Conservation (phyloP, 1,139 yeast genomes). For the Pichiaceae sp. region DNA sequence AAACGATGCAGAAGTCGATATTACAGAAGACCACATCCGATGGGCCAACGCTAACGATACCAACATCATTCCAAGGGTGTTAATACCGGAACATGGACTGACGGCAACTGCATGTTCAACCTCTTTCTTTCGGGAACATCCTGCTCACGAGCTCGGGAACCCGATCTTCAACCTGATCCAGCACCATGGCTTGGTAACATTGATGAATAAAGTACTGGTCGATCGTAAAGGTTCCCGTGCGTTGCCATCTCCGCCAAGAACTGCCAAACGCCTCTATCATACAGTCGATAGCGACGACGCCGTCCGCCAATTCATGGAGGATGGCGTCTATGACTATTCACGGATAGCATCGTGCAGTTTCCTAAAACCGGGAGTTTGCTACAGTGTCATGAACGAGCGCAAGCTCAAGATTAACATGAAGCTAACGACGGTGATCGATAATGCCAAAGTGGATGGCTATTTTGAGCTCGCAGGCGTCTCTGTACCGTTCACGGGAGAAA, state of each 20-base stretch:
- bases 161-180: slow-evolving; percentile 12
- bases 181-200: slow-evolving; percentile 14
- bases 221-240: slow-evolving; percentile 7
- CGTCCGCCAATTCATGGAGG: background rate
- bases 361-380: slow-evolving; percentile 18
- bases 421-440: slow-evolving; percentile 13
- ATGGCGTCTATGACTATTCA: background rate
- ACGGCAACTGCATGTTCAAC: slow-evolving; percentile 7
- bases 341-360: slow-evolving; percentile 9
- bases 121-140: slow-evolving; percentile 19
- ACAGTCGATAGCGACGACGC: background rate
- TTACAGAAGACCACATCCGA: slow-evolving; percentile 15
- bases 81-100: slow-evolving; percentile 5
- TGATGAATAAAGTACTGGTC: slow-evolving; percentile 18
- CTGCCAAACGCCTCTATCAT: background rate
- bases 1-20: no score
- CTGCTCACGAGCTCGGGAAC: slow-evolving; percentile 12
- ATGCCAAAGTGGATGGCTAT: slow-evolving; percentile 10
- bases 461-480: slow-evolving; percentile 13
- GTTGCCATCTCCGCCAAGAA: background rate
- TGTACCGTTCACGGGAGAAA: slow-evolving; percentile 18
- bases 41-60: slow-evolving; percentile 16
- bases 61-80: slow-evolving; percentile 16
- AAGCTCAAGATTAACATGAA: slow-evolving; percentile 10
- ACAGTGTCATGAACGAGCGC: slow-evolving; percentile 8